Percentiles rank a stretch among this genome's conserved stretches.
Evolutionary conservation across 2,329 filamentous ascomycete species (phyloP).

Genomic region (Ophiostoma triangulosporum): DNA sequence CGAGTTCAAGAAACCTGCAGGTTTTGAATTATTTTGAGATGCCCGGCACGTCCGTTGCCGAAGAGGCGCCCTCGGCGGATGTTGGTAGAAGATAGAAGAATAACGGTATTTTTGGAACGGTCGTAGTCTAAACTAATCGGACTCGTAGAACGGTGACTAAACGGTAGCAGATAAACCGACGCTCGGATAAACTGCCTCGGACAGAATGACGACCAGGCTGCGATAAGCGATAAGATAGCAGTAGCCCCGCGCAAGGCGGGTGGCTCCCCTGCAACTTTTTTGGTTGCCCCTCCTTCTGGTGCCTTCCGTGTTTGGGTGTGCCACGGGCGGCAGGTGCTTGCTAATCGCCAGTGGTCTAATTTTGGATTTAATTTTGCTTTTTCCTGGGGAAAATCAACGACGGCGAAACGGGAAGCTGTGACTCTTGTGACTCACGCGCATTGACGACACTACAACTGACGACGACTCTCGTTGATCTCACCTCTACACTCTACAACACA

Average conservation of each 20-base stretch:
- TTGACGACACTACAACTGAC: not conserved
- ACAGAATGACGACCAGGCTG: not conserved
- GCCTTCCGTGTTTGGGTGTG: not conserved
- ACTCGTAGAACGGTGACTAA: not conserved
- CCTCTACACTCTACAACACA: not conserved
- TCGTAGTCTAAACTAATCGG: no score
- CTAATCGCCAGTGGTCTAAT: not conserved
- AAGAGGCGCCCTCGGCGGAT: not conserved
- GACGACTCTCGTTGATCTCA: not conserved
- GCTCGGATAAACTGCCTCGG: not conserved
- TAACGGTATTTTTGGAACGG: not conserved
- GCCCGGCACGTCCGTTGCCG: not conserved
- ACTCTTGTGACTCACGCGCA: conserved; percentile 6
- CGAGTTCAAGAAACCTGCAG: no score
- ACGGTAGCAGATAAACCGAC: not conserved
- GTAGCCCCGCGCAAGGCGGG: not conserved
- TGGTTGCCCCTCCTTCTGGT: conserved; percentile 1
- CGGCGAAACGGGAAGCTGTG: not conserved
- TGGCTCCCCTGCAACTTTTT: conserved; percentile 2
- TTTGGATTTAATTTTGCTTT: not conserved
- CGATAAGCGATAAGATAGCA: not conserved
- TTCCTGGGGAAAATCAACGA: conserved; percentile 4
- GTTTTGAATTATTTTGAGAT: not conserved
- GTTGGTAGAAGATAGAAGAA: no score
- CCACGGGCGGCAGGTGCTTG: not conserved